Evolutionary conservation across 805 yeast species (phyloP).

Genomic region (Kodamaea kakaduensis): DNA sequence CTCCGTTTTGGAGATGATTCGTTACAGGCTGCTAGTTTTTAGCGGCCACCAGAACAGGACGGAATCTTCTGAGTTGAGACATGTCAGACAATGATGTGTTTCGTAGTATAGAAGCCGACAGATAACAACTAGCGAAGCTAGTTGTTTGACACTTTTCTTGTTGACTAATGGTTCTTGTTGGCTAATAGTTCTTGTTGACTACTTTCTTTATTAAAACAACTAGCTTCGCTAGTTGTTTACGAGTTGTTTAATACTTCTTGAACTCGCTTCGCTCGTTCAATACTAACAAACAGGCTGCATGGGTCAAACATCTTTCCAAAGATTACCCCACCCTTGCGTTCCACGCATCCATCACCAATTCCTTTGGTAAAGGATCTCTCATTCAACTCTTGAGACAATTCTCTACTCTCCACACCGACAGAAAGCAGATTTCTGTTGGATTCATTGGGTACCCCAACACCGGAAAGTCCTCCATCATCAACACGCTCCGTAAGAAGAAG

Average conservation of each 20-base stretch:
- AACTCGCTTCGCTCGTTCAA: not conserved
- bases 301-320: slow-evolving; percentile 94
- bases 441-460: slow-evolving; percentile 97
- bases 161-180: slow-evolving; percentile 1
- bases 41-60: slow-evolving; percentile 44
- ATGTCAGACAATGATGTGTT: slow-evolving; percentile 38
- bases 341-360: slow-evolving; percentile 95
- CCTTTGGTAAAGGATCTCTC: slow-evolving; percentile 95
- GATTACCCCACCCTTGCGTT: slow-evolving; percentile 93
- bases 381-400: slow-evolving; percentile 93
- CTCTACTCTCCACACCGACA: slow-evolving; percentile 82
- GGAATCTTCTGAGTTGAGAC: slow-evolving; percentile 84
- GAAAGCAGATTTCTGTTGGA: slow-evolving; percentile 95
- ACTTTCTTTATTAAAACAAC: slow-evolving; percentile 2
- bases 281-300: slow-evolving; percentile 76
- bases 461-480: slow-evolving; percentile 95
- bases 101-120: slow-evolving; percentile 94
- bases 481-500: slow-evolving; percentile 89
- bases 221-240: too few species aligned
- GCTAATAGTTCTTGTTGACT: not conserved
- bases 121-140: too few species aligned
- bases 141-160: too few species aligned
- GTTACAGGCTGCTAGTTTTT: slow-evolving; percentile 35
- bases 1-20: slow-evolving; percentile 36
- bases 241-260: not conserved